Evolutionary conservation across 129 eudicot genomes (phyloP).

Genomic region (Erigeron canadensis): DNA sequence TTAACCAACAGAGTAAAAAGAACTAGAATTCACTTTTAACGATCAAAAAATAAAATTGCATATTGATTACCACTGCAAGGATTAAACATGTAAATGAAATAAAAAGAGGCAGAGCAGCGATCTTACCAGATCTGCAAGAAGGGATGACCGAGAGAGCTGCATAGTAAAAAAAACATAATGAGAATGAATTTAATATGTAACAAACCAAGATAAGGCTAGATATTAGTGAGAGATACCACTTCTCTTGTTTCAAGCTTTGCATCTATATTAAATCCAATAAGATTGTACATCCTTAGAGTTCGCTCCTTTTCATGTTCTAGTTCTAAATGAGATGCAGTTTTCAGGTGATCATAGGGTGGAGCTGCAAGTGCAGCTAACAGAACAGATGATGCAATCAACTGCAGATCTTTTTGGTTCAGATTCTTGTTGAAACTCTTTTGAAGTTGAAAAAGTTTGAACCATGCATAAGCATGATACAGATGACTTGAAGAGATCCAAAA

Average conservation of each 20-base stretch:
- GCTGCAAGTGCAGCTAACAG: not conserved
- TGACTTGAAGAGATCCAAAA: not conserved
- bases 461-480: not conserved
- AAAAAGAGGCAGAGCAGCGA: not conserved
- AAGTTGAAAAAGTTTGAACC: not conserved
- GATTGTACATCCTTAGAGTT: constrained; percentile 54
- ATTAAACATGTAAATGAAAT: too few relatives aligned
- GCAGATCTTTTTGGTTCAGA: not conserved
- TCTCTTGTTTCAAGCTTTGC: constrained; percentile 45
- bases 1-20: too few relatives aligned
- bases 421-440: not conserved
- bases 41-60: too few relatives aligned
- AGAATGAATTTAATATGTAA: not conserved
- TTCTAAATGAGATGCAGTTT: constrained; percentile 59
- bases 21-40: too few relatives aligned
- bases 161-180: not conserved
- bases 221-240: constrained; percentile 50
- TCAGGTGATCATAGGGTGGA: constrained; percentile 52
- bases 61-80: too few relatives aligned
- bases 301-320: constrained; percentile 69
- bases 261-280: constrained; percentile 59
- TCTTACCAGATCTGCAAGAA: not conserved
- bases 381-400: not conserved
- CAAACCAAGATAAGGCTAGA: not conserved
- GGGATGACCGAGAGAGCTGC: not conserved